phyloP scores from a whole-genome alignment of 768 basidiomycete genomes.

The Pisolithus sp. region DNA sequence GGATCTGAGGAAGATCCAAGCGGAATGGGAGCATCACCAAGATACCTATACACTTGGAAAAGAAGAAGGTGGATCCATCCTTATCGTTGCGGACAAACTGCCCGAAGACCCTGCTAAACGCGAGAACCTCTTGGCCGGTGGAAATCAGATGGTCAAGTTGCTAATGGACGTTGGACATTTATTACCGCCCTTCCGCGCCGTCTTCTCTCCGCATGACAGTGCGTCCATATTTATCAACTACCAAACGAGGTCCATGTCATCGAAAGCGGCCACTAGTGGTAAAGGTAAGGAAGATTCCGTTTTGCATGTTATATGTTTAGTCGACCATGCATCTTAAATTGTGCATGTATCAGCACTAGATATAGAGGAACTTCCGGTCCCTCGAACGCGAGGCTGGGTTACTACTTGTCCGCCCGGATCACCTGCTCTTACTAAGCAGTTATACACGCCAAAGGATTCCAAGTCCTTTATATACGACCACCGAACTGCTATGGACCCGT shows the following conservation, averaged over 20 bases:
- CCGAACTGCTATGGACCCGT: slow-evolving; percentile 32
- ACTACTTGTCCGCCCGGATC: slow-evolving; percentile 33
- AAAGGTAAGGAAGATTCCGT: slow-evolving; percentile 21
- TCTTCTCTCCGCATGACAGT: slow-evolving; percentile 39
- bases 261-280: slow-evolving; percentile 28
- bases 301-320: background rate
- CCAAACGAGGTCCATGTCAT: slow-evolving; percentile 23
- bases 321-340: background rate
- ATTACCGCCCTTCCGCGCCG: slow-evolving; percentile 42
- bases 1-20: slow-evolving; percentile 24
- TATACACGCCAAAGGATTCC: slow-evolving; percentile 4
- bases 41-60: slow-evolving; percentile 34
- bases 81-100: slow-evolving; percentile 15
- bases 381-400: slow-evolving; percentile 27
- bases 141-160: slow-evolving; percentile 34
- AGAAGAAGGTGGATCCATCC: slow-evolving; percentile 2
- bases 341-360: background rate
- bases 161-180: slow-evolving; percentile 33
- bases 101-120: background rate
- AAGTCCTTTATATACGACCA: slow-evolving; percentile 27
- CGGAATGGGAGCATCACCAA: slow-evolving; percentile 22
- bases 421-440: slow-evolving; percentile 25
- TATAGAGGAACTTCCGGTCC: background rate
- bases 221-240: slow-evolving; percentile 35
- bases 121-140: slow-evolving; percentile 10